These are phyloP conservation scores for Ustulina deusta DNA, from an alignment of 2,329 filamentous ascomycete species.

Conservation along the genomic window DNA sequence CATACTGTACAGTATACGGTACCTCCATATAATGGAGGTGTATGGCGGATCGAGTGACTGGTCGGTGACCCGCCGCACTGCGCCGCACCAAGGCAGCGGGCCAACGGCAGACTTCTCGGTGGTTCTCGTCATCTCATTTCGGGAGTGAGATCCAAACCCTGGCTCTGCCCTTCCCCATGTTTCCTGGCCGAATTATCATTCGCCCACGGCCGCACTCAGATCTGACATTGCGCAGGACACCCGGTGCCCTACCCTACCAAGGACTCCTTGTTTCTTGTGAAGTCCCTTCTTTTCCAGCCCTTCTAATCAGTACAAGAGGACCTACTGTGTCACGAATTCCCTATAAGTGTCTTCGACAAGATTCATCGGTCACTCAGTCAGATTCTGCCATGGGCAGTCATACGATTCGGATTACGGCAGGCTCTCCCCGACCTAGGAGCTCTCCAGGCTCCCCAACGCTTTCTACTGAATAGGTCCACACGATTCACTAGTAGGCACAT, in stretches of 20 bases:
- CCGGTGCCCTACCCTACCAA: conserved; percentile 29
- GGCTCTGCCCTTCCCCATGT: conserved; percentile 39
- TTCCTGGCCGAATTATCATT: conserved; percentile 41
- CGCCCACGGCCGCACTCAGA: conserved; percentile 38
- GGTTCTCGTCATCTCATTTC: conserved; percentile 44
- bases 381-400: conserved; percentile 17
- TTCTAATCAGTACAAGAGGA: neutral
- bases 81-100: conserved; percentile 36
- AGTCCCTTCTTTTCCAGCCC: neutral
- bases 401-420: conserved; percentile 34
- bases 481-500: neutral
- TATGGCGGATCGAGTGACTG: conserved; percentile 20
- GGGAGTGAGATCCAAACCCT: conserved; percentile 39
- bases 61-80: conserved; percentile 19
- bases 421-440: conserved; percentile 19
- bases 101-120: conserved; percentile 42
- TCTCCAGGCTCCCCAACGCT: conserved; percentile 21
- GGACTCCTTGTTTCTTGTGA: conserved; percentile 30
- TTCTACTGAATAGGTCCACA: conserved; percentile 1
- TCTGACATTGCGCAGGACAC: conserved; percentile 37
- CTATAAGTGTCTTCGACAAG: conserved; percentile 9
- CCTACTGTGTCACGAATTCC: conserved; percentile 5
- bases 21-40: neutral
- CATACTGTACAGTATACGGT: no score
- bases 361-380: conserved; percentile 13